Conservation (phyloP, 73 alveolate species). For the Tetrahymena borealis region DNA sequence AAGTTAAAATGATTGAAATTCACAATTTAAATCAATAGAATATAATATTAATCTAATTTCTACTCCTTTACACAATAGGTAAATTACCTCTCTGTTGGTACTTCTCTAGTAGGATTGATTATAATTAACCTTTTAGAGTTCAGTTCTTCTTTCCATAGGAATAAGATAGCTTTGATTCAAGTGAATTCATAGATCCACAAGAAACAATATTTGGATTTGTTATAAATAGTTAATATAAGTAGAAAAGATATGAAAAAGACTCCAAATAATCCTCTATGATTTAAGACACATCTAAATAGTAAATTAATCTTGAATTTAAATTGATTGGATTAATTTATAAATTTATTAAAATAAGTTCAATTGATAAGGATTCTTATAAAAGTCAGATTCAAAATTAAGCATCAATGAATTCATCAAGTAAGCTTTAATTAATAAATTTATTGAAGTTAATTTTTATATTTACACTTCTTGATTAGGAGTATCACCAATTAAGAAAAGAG, state of each 20-base stretch:
- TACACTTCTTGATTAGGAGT: background rate
- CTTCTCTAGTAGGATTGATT: background rate
- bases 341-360: background rate
- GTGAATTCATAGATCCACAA: background rate
- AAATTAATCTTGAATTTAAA: background rate
- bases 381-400: background rate
- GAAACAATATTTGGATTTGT: background rate
- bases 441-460: background rate
- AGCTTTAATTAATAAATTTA: background rate
- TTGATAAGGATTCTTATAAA: background rate
- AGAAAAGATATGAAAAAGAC: background rate
- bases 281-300: background rate
- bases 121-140: background rate
- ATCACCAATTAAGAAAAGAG: background rate
- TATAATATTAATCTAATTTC: background rate
- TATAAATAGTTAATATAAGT: background rate
- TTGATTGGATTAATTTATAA: background rate
- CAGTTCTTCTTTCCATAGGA: background rate
- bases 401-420: background rate
- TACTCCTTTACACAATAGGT: background rate
- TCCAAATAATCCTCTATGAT: background rate
- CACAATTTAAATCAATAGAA: too few relatives aligned
- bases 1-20: too few relatives aligned
- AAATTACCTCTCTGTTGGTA: background rate
- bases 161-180: background rate